Evolutionary conservation across 2,329 filamentous ascomycete genomes (phyloP), one percentile per base, ranked within the genome.

Genomic region (Ilyonectria robusta): DNA sequence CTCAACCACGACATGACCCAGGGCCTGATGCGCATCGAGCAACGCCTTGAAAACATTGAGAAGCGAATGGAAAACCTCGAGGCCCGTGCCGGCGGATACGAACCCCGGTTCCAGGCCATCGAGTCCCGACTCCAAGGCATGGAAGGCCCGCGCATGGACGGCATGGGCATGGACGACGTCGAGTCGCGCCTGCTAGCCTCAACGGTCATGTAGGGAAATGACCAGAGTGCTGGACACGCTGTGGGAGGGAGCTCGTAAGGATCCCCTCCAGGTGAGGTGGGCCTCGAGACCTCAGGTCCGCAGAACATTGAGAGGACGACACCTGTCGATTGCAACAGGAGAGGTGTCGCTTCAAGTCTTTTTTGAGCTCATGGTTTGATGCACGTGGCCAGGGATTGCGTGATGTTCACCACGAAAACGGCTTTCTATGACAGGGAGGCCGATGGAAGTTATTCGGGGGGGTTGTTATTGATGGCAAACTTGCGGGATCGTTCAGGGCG

Each of bases 61-160:
- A 87, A 88, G 77, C 83, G 87, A n/a, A 79, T 89, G 64, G 86
- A 88, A 19, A 82, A 83, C 51, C 81, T 90, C 35, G 87, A 89
- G 74, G 79, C 79, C 55, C 82, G 82, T 55, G 77, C 80, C n/a
- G 78, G 77, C 48, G 74, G 75, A 21, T 84, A 84, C 64, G 83
- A 84, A 65, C 82, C 83, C 15, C 81, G 83, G 44, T 84, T 84
- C 74, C 83, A 84, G 69, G 77, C 81, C 35, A 79, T 84, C 59
- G 83, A 84, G 68, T 78, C 78, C 47, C 77, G 83, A 29, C 74
- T 84, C 29, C 82, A 84, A 68, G 79, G 78, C 48, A 78, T 84
- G 71, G 83, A 84, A 67, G 81, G 78, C 2, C 78, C 81, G 40
- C 80, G 80, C 23, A 82, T 84, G 80, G 82, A 84, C 60, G 78